Conservation (phyloP, 768 basidiomycete species). For the Termitomyces sp. region DNA sequence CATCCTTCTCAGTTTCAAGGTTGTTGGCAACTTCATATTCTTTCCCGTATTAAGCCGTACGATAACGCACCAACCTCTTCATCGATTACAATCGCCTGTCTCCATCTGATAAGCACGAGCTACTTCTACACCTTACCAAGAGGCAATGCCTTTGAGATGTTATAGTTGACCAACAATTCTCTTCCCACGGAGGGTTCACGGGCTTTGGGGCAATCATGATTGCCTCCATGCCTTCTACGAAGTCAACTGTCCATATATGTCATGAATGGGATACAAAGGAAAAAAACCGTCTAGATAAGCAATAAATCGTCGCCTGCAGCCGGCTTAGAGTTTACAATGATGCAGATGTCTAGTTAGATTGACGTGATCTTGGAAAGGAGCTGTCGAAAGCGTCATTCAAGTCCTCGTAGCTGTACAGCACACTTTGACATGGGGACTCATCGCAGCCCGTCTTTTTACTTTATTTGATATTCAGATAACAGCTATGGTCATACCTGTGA, state of each 20-base stretch:
- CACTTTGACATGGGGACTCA: background rate
- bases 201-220: background rate
- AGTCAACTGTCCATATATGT: background rate
- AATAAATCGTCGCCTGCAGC: background rate
- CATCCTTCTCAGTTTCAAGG: background rate
- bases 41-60: background rate
- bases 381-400: background rate
- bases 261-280: background rate
- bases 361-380: background rate
- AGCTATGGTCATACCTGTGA: no score
- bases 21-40: background rate
- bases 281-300: background rate
- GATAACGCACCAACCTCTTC: background rate
- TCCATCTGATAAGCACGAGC: constrained; percentile 10
- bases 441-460: background rate
- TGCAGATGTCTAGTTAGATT: background rate
- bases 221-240: background rate
- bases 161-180: background rate
- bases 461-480: no score
- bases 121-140: background rate
- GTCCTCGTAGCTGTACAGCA: background rate
- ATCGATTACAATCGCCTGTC: constrained; percentile 1
- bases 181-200: background rate
- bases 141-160: background rate
- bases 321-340: background rate